A percentile compares a stretch with the other conserved stretches of the same genome.
These are phyloP conservation scores for Bruguiera hainesii DNA, from an alignment of 441 rosid species.

Conservation along the genomic window DNA sequence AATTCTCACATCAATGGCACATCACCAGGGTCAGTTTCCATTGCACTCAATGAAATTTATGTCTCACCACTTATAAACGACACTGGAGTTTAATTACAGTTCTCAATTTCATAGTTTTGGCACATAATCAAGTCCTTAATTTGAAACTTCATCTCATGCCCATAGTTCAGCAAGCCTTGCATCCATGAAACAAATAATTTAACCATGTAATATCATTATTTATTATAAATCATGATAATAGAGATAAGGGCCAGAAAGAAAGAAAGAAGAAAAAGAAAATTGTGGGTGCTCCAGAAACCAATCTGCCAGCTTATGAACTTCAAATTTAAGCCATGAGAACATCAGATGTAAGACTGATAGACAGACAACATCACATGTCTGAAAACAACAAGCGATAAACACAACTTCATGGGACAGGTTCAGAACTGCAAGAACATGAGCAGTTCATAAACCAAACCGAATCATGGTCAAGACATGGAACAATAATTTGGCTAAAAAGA, in stretches of 20 bases:
- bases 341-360: too few species aligned
- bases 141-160: neutral
- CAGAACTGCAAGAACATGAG: too few species aligned
- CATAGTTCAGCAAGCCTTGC: too few species aligned
- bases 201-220: neutral
- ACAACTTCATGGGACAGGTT: too few species aligned
- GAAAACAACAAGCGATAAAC: too few species aligned
- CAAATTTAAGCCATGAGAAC: neutral
- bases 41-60: neutral
- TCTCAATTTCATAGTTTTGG: neutral
- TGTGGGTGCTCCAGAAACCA: neutral
- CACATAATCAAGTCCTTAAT: too few species aligned
- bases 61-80: neutral
- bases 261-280: neutral
- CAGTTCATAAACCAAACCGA: too few species aligned
- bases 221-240: neutral
- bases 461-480: too few species aligned
- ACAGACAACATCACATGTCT: too few species aligned
- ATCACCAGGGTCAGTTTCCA: neutral
- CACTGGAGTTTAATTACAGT: neutral
- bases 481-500: too few species aligned
- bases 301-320: neutral
- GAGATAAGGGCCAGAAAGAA: neutral
- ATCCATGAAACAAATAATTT: neutral
- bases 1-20: neutral